Evolutionary conservation across 2,329 filamentous ascomycete genomes (phyloP), one percentile per base, ranked within the genome.

Genomic region (Ceratocystis huliohia): DNA sequence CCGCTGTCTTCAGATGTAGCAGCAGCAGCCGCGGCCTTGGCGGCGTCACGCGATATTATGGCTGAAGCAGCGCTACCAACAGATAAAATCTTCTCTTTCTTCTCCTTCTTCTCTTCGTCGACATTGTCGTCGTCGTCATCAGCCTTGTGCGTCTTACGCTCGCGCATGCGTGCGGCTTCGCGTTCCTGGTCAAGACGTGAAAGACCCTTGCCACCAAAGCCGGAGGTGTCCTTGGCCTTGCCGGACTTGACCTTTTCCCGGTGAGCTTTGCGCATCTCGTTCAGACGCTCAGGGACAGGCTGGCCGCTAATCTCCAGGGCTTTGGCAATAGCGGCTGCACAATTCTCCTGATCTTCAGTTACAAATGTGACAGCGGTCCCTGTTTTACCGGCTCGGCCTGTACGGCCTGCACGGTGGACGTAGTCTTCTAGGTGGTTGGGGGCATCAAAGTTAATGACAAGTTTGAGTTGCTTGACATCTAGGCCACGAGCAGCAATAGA

Each of bases 401-500:
- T 97, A 71, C 94, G 89, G 61, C 94, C 94, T 66, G 89, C 91
- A 69, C 94, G 88, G 75, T 96, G 94, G 50, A 97, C 93, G 72
- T 97, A 97, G 73, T 97, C 94, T 76, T 99, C 94, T 69, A 96
- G 77, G 76, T 97, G 92, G 72, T 96, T 96, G 0, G 92, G 93
- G 0, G 88, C 89, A 73, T 96, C 92, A 74, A 91, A 96, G 76
- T 97, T 97, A 77, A 99, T 87, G 65, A 99, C 94, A 41, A 97
- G 82, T 75, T 95, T 96, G 44, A 99, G 81, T 74, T 96, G 91
- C 76, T 96, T 96, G 57, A 99, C 93, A 74, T 99, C 94, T 50
- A 99, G 80, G 68, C 94, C 94, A 75, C 94, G 89, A 63, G 94
- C 94, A 48, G 94, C 94, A 67, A 99, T 91, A 10, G 93, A 96